These are phyloP conservation scores for Cyanodermella asteris DNA, from an alignment of 2,329 filamentous ascomycete genomes.

Conservation along the genomic window DNA sequence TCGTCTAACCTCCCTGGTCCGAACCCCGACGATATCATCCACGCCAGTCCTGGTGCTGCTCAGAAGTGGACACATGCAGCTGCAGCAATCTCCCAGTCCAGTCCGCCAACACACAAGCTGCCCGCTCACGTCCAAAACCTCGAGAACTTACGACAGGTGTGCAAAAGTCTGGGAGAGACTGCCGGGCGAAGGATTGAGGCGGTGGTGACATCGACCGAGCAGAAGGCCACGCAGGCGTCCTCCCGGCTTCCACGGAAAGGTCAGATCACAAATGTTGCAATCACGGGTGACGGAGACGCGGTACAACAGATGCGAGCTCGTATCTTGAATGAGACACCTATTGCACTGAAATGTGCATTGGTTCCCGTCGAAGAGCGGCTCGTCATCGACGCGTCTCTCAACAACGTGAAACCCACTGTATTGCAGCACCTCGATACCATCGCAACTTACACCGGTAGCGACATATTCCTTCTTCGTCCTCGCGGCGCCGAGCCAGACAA, in stretches of 20 bases:
- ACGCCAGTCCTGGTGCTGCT: slow-evolving; percentile 71
- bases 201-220: slow-evolving; percentile 60
- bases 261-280: slow-evolving; percentile 66
- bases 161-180: slow-evolving; percentile 53
- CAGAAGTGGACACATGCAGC: slow-evolving; percentile 86
- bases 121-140: slow-evolving; percentile 85
- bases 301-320: slow-evolving; percentile 78
- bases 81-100: slow-evolving; percentile 63
- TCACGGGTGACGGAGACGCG: slow-evolving; percentile 68
- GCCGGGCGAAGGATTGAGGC: slow-evolving; percentile 56
- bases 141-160: slow-evolving; percentile 54
- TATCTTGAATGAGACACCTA: slow-evolving; percentile 77
- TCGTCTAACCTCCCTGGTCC: slow-evolving; percentile 79
- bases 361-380: slow-evolving; percentile 85
- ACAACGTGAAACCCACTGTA: slow-evolving; percentile 51
- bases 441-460: slow-evolving; percentile 72
- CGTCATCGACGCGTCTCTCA: slow-evolving; percentile 52
- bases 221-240: slow-evolving; percentile 36
- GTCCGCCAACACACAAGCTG: slow-evolving; percentile 65
- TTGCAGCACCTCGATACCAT: slow-evolving; percentile 72
- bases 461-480: slow-evolving; percentile 86
- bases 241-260: slow-evolving; percentile 30
- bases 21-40: slow-evolving; percentile 82
- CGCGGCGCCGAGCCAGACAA: slow-evolving; percentile 63
- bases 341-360: slow-evolving; percentile 74